Conservation (phyloP, 345 rosid species). For the Eucalyptus virginea region DNA sequence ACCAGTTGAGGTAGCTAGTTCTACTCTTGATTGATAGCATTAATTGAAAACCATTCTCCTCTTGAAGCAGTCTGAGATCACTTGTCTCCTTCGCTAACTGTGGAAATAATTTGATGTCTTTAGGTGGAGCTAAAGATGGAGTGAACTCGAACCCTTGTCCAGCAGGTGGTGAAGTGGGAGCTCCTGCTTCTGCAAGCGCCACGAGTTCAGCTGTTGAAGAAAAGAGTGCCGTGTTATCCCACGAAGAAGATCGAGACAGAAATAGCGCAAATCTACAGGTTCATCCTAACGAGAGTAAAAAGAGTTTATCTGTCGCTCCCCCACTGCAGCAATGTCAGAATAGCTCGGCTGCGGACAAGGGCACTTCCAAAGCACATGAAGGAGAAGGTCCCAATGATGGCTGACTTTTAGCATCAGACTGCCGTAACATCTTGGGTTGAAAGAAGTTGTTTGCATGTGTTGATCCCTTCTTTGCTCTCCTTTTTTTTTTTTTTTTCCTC, state of each 20-base stretch:
- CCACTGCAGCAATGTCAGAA: constrained; percentile 15
- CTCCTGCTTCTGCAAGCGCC: constrained; percentile 3
- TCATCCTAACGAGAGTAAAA: constrained; percentile 9
- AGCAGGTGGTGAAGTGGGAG: constrained; percentile 41
- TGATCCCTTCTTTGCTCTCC: background rate
- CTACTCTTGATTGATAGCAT: background rate
- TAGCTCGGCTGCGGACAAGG: constrained; percentile 13
- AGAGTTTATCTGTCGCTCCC: constrained; percentile 4
- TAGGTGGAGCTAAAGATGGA: constrained; percentile 26
- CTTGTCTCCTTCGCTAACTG: background rate
- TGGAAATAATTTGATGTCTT: background rate
- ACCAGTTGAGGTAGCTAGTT: background rate
- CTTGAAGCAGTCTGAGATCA: background rate
- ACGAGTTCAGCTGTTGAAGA: background rate
- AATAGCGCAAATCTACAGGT: background rate
- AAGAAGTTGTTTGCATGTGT: background rate
- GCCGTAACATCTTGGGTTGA: background rate
- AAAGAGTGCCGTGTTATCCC: background rate
- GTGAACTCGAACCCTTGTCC: background rate
- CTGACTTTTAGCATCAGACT: background rate
- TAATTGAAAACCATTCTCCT: background rate
- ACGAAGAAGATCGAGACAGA: constrained; percentile 11
- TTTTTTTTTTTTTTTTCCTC: background rate
- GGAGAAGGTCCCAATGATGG: constrained; percentile 11
- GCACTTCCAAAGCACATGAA: background rate